Evolutionary conservation across 2,329 filamentous ascomycete genomes (phyloP), one percentile per base, ranked within the genome.

Genomic region (Basipetospora chlamydospora): DNA sequence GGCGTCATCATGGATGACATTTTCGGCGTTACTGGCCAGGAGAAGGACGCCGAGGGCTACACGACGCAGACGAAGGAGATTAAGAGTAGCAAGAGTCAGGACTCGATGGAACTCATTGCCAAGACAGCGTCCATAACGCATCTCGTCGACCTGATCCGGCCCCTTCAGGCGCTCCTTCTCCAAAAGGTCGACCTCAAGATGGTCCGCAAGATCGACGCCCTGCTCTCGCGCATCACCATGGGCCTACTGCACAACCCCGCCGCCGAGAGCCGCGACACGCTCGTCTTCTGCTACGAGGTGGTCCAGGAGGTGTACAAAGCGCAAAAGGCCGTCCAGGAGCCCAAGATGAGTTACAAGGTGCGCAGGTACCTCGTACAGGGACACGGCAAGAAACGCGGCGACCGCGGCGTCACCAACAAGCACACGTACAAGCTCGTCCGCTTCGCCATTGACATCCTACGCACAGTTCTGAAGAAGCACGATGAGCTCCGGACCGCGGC

Each of bases 41-140:
- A 98, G 52, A 98, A 98, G 57, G 90, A 98, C 48, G 88, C 88
- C 0, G 86, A 95, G 47, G 90, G 87, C 37, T 98, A 98, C 54
- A 79, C 80, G 39, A 94, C 77, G 53, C 82, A 88, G 56, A 95
- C 92, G 79, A 94, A 92, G 57, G 90, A 98, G 59, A 80, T 98
- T 39, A 96, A 94, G 63, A 90, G 83, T 56, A 95, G 83, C 64
- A 98, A 96, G 64, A 95, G 87, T 52, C 93, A 87, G 49, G 92
- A 98, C 52, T 93, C 90, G 0, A 92, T 96, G 78, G 88, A 96
- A 55, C 66, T 96, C 12, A 68, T 96, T 44, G 81, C 90, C 18
- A 83, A 79, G 49, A 86, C 78, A 33, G 78, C 84, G 2, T 88
- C 86, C 2, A 66, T 95, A 17, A 64, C 60, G 35, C 74, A 77